These are phyloP conservation scores for Gentiana macrophylla DNA, from an alignment of 257 asterid species.

Conservation along the genomic window DNA sequence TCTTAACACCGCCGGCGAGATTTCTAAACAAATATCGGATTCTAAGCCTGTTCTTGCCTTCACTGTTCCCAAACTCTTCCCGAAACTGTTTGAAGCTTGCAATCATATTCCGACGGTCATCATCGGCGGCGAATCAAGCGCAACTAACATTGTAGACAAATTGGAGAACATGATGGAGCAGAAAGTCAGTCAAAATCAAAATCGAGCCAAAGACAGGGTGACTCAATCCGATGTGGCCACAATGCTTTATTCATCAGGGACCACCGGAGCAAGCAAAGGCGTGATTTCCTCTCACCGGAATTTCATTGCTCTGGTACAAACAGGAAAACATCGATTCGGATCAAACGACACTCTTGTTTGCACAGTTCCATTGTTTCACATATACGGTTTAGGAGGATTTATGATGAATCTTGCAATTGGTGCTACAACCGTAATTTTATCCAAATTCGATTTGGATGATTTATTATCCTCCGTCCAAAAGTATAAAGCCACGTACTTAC, in stretches of 20 bases:
- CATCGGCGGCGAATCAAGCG: too few relatives aligned
- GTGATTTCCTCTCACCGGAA: constrained; percentile 71
- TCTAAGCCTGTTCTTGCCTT: constrained; percentile 62
- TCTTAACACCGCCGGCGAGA: constrained; percentile 55
- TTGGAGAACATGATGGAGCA: too few relatives aligned
- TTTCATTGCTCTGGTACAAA: constrained; percentile 62
- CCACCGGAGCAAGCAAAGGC: constrained; percentile 89
- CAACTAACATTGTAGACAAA: too few relatives aligned
- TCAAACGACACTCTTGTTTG: constrained; percentile 35
- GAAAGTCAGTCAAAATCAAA: too few relatives aligned
- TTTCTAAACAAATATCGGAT: constrained; percentile 51
- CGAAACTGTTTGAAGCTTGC: constrained; percentile 29
- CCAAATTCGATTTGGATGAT: constrained; percentile 64
- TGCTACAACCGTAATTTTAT: constrained; percentile 47
- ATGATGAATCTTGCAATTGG: constrained; percentile 69
- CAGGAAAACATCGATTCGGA: constrained; percentile 32
- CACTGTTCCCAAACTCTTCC: constrained; percentile 37
- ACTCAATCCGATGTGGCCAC: too few relatives aligned
- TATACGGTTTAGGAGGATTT: constrained; percentile 58
- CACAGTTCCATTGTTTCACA: constrained; percentile 85
- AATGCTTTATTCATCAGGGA: constrained; percentile 89
- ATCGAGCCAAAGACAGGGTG: too few relatives aligned
- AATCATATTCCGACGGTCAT: constrained; percentile 39
- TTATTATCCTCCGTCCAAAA: constrained; percentile 51
- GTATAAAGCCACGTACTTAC: constrained; percentile 47